Percentiles rank a stretch among this genome's conserved stretches.
Evolutionary conservation across 768 basidiomycete genomes (phyloP).

Genomic region (Serpula lacrymans): DNA sequence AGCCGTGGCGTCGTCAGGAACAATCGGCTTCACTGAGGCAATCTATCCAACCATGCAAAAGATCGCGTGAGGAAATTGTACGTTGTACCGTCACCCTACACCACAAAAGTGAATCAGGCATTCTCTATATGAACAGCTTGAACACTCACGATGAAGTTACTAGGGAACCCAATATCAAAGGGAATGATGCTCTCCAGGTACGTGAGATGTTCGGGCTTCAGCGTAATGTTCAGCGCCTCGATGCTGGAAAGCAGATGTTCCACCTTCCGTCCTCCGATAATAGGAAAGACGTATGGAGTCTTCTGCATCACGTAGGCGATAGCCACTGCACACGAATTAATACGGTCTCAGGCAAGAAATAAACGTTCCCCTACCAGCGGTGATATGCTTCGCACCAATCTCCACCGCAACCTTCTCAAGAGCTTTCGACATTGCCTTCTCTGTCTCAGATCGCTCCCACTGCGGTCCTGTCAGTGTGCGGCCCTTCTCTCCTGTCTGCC

Average conservation of each 20-base stretch:
- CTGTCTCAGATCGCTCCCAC: constrained; percentile 44
- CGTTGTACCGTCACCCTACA: constrained; percentile 16
- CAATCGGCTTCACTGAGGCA: constrained; percentile 5
- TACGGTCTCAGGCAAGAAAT: too few relatives aligned
- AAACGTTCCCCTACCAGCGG: too few relatives aligned
- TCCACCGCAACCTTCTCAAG: constrained; percentile 48
- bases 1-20: too few relatives aligned
- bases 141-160: constrained; percentile 21
- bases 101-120: too few relatives aligned
- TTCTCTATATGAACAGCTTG: too few relatives aligned
- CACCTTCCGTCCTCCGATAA: constrained; percentile 19
- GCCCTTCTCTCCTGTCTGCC: constrained; percentile 17
- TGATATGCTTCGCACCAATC: constrained; percentile 43
- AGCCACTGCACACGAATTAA: constrained; percentile 3
- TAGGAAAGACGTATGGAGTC: constrained; percentile 21
- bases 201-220: constrained; percentile 27
- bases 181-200: constrained; percentile 25
- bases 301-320: constrained; percentile 28
- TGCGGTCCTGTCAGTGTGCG: constrained; percentile 18
- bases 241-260: constrained; percentile 27
- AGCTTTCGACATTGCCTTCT: constrained; percentile 37
- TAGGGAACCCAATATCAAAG: constrained; percentile 32
- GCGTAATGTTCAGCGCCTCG: constrained; percentile 29
- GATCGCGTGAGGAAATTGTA: constrained; percentile 10
- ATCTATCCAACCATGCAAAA: too few relatives aligned